phyloP scores from a whole-genome alignment of 257 asterid genomes.

The Ocimum tenuiflorum region DNA sequence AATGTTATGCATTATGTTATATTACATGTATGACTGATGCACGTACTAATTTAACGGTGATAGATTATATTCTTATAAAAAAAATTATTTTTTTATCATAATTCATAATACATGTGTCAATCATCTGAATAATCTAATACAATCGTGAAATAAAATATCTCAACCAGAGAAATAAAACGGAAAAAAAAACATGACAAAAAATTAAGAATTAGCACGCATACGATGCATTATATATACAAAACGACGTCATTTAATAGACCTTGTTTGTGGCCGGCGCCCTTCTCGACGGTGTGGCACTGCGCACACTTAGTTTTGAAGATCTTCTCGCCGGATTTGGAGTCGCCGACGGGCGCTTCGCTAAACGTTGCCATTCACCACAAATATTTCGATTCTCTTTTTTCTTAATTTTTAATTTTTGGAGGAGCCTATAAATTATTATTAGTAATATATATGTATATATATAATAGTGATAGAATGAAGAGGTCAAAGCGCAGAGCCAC shows the following conservation, averaged over 20 bases:
- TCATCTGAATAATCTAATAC: too few relatives aligned
- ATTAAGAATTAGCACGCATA: neutral
- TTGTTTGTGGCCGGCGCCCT: conserved; percentile 96
- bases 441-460: neutral
- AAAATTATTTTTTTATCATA: too few relatives aligned
- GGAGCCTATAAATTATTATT: neutral
- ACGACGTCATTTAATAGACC: conserved; percentile 24
- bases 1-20: too few relatives aligned
- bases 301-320: conserved; percentile 83
- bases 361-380: conserved; percentile 69
- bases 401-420: neutral
- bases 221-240: neutral
- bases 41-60: too few relatives aligned
- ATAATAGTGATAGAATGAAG: neutral
- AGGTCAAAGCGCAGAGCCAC: neutral
- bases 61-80: too few relatives aligned
- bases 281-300: conserved; percentile 85
- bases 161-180: neutral
- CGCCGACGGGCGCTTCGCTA: conserved; percentile 67
- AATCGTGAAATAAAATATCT: too few relatives aligned
- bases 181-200: too few relatives aligned
- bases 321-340: conserved; percentile 59
- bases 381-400: neutral
- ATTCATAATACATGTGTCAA: too few relatives aligned
- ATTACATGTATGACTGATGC: too few relatives aligned